phyloP scores from a whole-genome alignment of 1,284 basidiomycete genomes.

The Termitomyces sp. region DNA sequence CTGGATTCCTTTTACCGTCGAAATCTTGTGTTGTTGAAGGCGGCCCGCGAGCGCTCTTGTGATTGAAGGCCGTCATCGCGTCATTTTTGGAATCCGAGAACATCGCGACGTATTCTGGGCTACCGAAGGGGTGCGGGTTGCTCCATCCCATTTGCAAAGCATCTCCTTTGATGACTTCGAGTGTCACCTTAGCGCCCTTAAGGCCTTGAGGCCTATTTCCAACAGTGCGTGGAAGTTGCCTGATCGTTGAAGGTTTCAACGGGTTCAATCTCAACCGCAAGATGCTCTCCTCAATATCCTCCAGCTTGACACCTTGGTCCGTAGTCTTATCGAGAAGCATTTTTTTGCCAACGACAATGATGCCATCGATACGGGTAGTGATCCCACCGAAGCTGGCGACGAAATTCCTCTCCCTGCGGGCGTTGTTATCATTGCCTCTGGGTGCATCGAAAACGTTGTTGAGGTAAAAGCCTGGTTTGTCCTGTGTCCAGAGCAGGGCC shows the following conservation, averaged over 20 bases:
- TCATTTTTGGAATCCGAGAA: neutral
- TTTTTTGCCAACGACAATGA: slow-evolving; percentile 14
- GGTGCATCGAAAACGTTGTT: slow-evolving; percentile 18
- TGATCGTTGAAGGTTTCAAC: slow-evolving; percentile 17
- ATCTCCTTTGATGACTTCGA: slow-evolving; percentile 19
- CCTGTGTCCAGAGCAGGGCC: slow-evolving; percentile 41
- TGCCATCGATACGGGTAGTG: slow-evolving; percentile 19
- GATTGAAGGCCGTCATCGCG: neutral
- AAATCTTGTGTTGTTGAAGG: neutral
- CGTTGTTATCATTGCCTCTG: neutral
- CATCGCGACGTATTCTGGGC: slow-evolving; percentile 15
- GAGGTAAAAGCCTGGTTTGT: slow-evolving; percentile 57
- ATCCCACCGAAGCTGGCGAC: slow-evolving; percentile 36
- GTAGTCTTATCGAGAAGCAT: slow-evolving; percentile 18
- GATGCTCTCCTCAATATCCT: slow-evolving; percentile 11
- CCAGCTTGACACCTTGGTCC: slow-evolving; percentile 22
- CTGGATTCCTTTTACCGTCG: neutral
- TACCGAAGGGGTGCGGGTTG: slow-evolving; percentile 19
- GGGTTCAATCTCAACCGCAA: slow-evolving; percentile 14
- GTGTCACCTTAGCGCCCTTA: slow-evolving; percentile 28
- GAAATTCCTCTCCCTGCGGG: slow-evolving; percentile 7
- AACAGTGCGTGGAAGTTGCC: slow-evolving; percentile 31
- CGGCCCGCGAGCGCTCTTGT: too few species aligned
- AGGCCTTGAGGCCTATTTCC: slow-evolving; percentile 31
- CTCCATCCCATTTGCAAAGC: slow-evolving; percentile 1